A percentile compares a stretch with the other conserved stretches of the same genome.
Evolutionary conservation across 75 land plant species (phyloP).

Genomic region (Pseudotsuga menziesii): DNA sequence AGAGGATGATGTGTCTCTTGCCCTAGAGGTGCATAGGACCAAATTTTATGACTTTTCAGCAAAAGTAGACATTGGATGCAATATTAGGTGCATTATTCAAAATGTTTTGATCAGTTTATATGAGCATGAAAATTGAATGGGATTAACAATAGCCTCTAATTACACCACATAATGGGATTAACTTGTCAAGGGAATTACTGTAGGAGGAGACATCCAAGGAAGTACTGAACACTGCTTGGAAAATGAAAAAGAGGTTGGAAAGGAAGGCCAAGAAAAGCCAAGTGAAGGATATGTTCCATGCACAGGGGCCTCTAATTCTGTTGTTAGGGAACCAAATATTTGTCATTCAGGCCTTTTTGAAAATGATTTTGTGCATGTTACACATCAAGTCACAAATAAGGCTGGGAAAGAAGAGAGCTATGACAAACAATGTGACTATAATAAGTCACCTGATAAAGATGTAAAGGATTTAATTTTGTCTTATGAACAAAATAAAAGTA

Average conservation of each 20-base stretch:
- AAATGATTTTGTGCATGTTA: slow-evolving; percentile 67
- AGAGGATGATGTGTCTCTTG: too few species aligned
- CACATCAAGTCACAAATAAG: slow-evolving; percentile 66
- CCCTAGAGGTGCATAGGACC: too few species aligned
- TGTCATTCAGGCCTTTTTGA: slow-evolving; percentile 17
- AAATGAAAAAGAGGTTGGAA: not conserved
- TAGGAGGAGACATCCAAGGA: too few species aligned
- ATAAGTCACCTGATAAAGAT: slow-evolving; percentile 30
- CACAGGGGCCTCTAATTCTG: not conserved
- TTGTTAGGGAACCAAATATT: slow-evolving; percentile 6
- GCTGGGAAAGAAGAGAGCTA: slow-evolving; percentile 56
- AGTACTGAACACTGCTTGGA: not conserved
- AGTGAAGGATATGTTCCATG: not conserved
- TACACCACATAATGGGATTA: too few species aligned
- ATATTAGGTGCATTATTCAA: not conserved
- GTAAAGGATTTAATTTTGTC: slow-evolving; percentile 14
- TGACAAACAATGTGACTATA: slow-evolving; percentile 40
- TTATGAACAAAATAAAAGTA: slow-evolving; percentile 23
- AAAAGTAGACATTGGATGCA: not conserved
- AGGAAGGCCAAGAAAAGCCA: not conserved
- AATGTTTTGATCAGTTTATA: not conserved
- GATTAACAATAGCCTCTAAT: too few species aligned
- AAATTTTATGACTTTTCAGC: not conserved
- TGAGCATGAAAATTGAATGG: not conserved
- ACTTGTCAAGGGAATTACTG: too few species aligned